Evolutionary conservation across 1,284 basidiomycete genomes (phyloP), one percentile per base, ranked within the genome.

Genomic region (Termitomyces sp.): DNA sequence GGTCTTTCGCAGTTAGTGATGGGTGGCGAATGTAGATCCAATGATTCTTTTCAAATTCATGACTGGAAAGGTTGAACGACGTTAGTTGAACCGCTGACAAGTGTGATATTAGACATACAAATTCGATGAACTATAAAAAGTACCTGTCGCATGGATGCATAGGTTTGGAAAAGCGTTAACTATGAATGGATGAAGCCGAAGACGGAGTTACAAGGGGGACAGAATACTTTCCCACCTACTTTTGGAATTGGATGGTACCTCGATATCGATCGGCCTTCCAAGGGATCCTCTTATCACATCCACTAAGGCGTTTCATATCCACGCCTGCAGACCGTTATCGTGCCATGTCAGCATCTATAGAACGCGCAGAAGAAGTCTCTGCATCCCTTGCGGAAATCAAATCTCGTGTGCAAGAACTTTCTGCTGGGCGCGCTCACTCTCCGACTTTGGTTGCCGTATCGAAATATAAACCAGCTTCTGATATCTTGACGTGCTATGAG

Each of bases 401-500:
- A 35, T 62, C 66, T 5, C 74, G 80, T 33, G 74, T 88, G 21
- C 62, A 69, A 53, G 74, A 73, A 2, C 64, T 70, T 16, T 55
- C 63, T 30, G 59, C 63, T 4, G 41, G 46, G 13, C 46, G 51
- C 5, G 18, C 16, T 28, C 24, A 52, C 28, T 1, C 58, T 3
- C 65, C 70, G 10, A 70, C 64, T 16, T 63, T 98, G 9, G 88
- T 98, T 7, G 93, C 95, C 0, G 93, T 99, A 14, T 97, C 94
- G 5, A 99, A 99, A 71, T 83, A 91, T 64, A 97, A 98, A 67
- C 93, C 95, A 1, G 81, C 88, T 1, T 84, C 86, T 5, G 93
- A 97, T 68, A 85, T 98, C 52, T 75, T 87, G 43, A 88, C 88
- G 4, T 89, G 92, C 57, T 90, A 89, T 64, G 79, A 90, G 54